phyloP scores from a whole-genome alignment of 495 filamentous ascomycete species.

The Penicillium herquei region DNA sequence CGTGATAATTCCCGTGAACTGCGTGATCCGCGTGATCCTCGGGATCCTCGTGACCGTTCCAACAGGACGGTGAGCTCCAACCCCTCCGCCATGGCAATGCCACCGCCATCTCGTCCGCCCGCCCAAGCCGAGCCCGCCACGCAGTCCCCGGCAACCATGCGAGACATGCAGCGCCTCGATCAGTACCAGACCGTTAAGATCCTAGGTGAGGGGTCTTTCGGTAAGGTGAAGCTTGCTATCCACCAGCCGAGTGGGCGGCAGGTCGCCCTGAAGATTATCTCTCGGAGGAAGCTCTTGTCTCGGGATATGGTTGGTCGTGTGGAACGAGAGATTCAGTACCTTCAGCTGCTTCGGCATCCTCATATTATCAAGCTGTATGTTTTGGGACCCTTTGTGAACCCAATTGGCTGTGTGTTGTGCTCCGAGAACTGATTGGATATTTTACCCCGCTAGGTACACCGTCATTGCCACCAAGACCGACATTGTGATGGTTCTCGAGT shows the following conservation, averaged over 20 bases:
- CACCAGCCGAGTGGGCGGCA: constrained; percentile 88
- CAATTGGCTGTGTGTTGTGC: constrained; percentile 1
- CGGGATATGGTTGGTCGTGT: constrained; percentile 96
- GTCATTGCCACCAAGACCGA: constrained; percentile 91
- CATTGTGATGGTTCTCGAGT: constrained; percentile 99
- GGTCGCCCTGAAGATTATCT: constrained; percentile 96
- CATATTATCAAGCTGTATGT: constrained; percentile 96
- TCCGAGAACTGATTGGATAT: constrained; percentile 10
- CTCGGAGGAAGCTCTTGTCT: constrained; percentile 89
- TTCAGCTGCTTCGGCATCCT: constrained; percentile 91
- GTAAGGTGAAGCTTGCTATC: constrained; percentile 95
- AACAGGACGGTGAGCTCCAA: constrained; percentile 28
- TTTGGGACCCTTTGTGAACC: background rate
- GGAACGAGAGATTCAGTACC: constrained; percentile 96
- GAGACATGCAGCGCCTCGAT: constrained; percentile 75
- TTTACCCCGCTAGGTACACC: constrained; percentile 64
- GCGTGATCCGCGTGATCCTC: constrained; percentile 32
- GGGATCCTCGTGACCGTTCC: constrained; percentile 35
- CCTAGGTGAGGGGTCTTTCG: constrained; percentile 93
- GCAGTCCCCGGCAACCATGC: constrained; percentile 45
- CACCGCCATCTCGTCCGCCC: constrained; percentile 43
- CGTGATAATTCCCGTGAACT: constrained; percentile 38
- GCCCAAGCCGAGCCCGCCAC: constrained; percentile 32
- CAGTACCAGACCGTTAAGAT: constrained; percentile 88
- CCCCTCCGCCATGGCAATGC: constrained; percentile 48